phyloP scores from a whole-genome alignment of 352 stramenopile genomes.

The Hyaloperonospora brassicae region DNA sequence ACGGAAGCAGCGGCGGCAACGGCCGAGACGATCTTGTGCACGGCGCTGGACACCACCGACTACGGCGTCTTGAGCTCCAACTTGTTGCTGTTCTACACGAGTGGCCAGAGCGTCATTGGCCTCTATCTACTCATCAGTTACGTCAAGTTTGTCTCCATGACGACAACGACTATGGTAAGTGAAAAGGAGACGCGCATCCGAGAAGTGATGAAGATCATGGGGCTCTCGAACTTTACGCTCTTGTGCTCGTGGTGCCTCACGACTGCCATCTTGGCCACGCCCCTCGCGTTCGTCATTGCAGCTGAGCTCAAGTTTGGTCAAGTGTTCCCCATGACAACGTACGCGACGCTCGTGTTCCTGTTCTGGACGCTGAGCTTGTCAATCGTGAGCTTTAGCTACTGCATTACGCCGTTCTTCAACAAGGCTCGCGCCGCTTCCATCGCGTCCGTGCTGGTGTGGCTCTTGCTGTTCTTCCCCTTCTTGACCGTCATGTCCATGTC shows the following conservation, averaged over 20 bases:
- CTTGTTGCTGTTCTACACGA: slow-evolving; percentile 56
- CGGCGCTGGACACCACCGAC: slow-evolving; percentile 13
- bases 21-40: slow-evolving; percentile 31
- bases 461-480: slow-evolving; percentile 71
- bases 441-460: slow-evolving; percentile 56
- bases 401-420: slow-evolving; percentile 62
- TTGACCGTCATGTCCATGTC: slow-evolving; percentile 52
- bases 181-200: slow-evolving; percentile 76
- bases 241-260: slow-evolving; percentile 58
- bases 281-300: slow-evolving; percentile 39
- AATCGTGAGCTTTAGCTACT: slow-evolving; percentile 61
- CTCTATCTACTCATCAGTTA: slow-evolving; percentile 55
- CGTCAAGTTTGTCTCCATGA: slow-evolving; percentile 61
- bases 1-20: slow-evolving; percentile 17
- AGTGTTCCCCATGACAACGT: slow-evolving; percentile 54
- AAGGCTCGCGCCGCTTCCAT: slow-evolving; percentile 59
- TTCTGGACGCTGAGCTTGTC: slow-evolving; percentile 57
- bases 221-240: slow-evolving; percentile 50
- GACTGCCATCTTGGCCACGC: slow-evolving; percentile 37
- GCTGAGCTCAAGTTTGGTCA: slow-evolving; percentile 54
- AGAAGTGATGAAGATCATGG: slow-evolving; percentile 84
- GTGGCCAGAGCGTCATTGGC: slow-evolving; percentile 50
- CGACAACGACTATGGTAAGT: slow-evolving; percentile 59
- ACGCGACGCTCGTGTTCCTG: slow-evolving; percentile 53
- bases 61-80: slow-evolving; percentile 36